A percentile compares a stretch with the other conserved stretches of the same genome.
phyloP scores from a whole-genome alignment of 2,329 filamentous ascomycete genomes.

The Ophiostoma sp. region DNA sequence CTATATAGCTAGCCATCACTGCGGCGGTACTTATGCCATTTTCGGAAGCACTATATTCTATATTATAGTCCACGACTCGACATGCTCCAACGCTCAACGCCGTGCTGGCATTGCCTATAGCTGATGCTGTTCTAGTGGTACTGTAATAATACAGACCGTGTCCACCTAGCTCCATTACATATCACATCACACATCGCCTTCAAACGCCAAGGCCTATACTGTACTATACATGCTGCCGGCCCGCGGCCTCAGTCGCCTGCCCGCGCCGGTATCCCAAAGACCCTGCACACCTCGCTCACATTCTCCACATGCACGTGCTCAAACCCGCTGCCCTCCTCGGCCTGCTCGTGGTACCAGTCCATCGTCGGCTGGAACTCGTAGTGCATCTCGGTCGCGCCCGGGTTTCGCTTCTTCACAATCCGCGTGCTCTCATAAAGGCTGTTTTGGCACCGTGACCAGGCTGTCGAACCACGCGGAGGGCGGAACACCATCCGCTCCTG shows the following conservation, averaged over 20 bases:
- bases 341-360: conserved; percentile 48
- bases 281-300: neutral
- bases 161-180: too few species aligned
- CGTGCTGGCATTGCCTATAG: too few species aligned
- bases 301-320: conserved; percentile 1
- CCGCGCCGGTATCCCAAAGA: neutral
- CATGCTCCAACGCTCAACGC: too few species aligned
- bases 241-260: neutral
- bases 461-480: conserved; percentile 36
- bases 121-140: too few species aligned
- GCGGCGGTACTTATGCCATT: too few species aligned
- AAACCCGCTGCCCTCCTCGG: conserved; percentile 43
- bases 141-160: too few species aligned
- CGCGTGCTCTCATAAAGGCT: conserved; percentile 39
- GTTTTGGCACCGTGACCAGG: conserved; percentile 39
- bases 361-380: conserved; percentile 45
- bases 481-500: conserved; percentile 41
- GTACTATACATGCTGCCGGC: too few species aligned
- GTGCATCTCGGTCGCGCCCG: conserved; percentile 29
- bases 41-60: too few species aligned
- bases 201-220: too few species aligned
- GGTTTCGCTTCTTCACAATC: conserved; percentile 26
- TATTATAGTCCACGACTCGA: too few species aligned
- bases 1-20: too few species aligned
- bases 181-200: too few species aligned